Base-by-base conservation (phyloP, 257 asterid species). In the Ehretia macrophylla region DNA sequence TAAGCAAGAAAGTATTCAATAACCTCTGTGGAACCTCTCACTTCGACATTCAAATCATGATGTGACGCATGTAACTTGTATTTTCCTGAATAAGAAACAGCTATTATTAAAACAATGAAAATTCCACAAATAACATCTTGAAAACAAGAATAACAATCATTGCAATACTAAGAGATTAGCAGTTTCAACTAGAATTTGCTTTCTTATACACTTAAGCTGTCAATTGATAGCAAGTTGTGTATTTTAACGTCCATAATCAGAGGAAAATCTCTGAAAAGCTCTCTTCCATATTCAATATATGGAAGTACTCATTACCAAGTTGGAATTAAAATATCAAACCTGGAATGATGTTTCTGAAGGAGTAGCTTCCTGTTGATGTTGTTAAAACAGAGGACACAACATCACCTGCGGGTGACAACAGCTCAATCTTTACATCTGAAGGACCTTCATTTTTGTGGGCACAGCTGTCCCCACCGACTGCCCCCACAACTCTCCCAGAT, bases 11-110 rank as follows among this genome's bases (percentile, higher is more conserved):
- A 56, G 57, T 59, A 60, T 35, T 50, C 19, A 46, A 52, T 44
- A 68, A 88, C 98, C 94, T 85, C 98, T 16, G 81, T 75, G 51
- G 93, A 78, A 68, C 96, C 95, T 67, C 81, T 81, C 74, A 81
- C 77, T 81, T 84, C 84, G 62, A 88, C 79, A 59, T 68, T 72
- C 78, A 92, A 73, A 75, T 88, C 97, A 60, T 59, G 76, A 22
- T 79, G 88, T 44, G 95, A 82, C 60, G 98, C 98, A 59, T 76
- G 74, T 57, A 92, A 67, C 66, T 58, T 76, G 77, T 92, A 92
- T 63, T 86, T 84, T 51, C 98, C 97, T 92, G 75, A 68, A 68
- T 48, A 68, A 60, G 68, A 59, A 42, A 69, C 62, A 71, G 61
- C 54, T 22, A 50, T 45, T 59, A 38, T 62, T 51, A 72, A 60